phyloP scores from a whole-genome alignment of 495 filamentous ascomycete genomes.

The Jackrogersella minutella region DNA sequence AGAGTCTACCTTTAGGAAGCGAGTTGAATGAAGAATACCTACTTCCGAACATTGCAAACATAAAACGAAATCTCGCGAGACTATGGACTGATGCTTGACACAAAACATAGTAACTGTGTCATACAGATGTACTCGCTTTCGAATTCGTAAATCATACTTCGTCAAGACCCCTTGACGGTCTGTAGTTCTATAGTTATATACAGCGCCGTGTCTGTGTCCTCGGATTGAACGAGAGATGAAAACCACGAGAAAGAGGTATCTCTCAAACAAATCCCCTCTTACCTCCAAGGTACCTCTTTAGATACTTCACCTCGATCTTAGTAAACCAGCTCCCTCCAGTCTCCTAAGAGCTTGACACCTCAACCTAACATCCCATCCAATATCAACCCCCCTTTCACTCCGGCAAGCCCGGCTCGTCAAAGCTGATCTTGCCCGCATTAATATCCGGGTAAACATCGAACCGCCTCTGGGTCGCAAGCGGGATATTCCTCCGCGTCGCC shows the following conservation, averaged over 20 bases:
- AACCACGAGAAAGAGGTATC: too few relatives aligned
- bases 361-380: background rate
- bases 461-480: slow-evolving; percentile 81
- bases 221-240: too few relatives aligned
- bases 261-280: background rate
- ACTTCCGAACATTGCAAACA: too few relatives aligned
- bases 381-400: background rate
- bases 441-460: slow-evolving; percentile 98
- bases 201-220: too few relatives aligned
- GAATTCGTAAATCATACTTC: background rate
- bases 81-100: too few relatives aligned
- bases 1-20: too few relatives aligned
- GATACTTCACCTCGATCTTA: too few relatives aligned
- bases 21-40: too few relatives aligned
- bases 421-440: slow-evolving; percentile 56
- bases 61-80: too few relatives aligned
- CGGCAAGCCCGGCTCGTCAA: slow-evolving; percentile 35
- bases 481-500: slow-evolving; percentile 82
- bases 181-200: background rate
- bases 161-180: background rate
- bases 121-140: background rate
- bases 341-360: too few relatives aligned
- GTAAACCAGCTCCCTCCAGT: background rate
- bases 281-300: background rate
- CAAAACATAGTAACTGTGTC: too few relatives aligned